Percentiles rank a stretch among this genome's conserved stretches.
Evolutionary conservation across 805 yeast species (phyloP).

Genomic region (Wickerhamiella hasegawae): DNA sequence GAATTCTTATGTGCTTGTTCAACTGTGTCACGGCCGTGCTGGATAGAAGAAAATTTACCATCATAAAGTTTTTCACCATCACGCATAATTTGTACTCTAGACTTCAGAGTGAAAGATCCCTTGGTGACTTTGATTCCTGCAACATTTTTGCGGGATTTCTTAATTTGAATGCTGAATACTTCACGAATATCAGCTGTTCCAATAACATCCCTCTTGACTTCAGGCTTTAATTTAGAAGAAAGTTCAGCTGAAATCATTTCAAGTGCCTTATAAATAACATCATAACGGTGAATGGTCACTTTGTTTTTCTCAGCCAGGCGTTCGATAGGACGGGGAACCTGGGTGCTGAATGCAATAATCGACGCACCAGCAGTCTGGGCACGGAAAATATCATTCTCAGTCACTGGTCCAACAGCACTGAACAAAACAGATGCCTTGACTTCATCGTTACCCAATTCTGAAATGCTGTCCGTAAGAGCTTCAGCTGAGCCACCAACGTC

Average conservation of each 20-base stretch:
- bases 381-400: slow-evolving; percentile 47
- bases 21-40: slow-evolving; percentile 69
- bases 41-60: slow-evolving; percentile 58
- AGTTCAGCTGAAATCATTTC: slow-evolving; percentile 64
- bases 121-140: slow-evolving; percentile 77
- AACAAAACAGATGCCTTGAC: slow-evolving; percentile 54
- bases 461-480: slow-evolving; percentile 72
- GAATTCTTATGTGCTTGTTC: slow-evolving; percentile 63
- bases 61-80: slow-evolving; percentile 30
- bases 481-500: slow-evolving; percentile 94
- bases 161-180: slow-evolving; percentile 50
- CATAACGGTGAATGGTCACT: slow-evolving; percentile 47
- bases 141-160: slow-evolving; percentile 35
- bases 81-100: slow-evolving; percentile 42
- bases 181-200: slow-evolving; percentile 58
- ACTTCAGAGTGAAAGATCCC: slow-evolving; percentile 50
- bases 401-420: slow-evolving; percentile 64
- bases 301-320: slow-evolving; percentile 40
- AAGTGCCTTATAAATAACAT: slow-evolving; percentile 74
- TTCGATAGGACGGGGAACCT: slow-evolving; percentile 47
- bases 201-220: slow-evolving; percentile 43
- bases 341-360: slow-evolving; percentile 63
- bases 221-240: slow-evolving; percentile 44
- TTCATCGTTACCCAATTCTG: slow-evolving; percentile 74
- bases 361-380: slow-evolving; percentile 58